Percentiles rank a stretch among this genome's conserved stretches.
Conservation (phyloP, 495 filamentous ascomycete species). For the Tuber borchii region DNA sequence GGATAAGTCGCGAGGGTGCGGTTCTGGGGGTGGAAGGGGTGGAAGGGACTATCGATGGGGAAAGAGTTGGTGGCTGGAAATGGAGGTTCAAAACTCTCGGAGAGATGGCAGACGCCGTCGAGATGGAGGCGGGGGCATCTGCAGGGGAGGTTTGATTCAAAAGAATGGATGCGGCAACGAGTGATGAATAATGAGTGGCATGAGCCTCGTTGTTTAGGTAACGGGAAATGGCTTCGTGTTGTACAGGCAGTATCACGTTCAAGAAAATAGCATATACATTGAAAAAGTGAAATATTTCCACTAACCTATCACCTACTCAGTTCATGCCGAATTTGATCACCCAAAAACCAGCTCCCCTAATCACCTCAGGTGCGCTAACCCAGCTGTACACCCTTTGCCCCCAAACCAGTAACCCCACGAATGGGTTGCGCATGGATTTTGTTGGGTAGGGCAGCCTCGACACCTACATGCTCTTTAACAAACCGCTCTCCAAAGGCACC, state of each 20-base stretch:
- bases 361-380: constrained; percentile 1
- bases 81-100: constrained; percentile 61
- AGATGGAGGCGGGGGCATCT: constrained; percentile 40
- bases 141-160: not conserved
- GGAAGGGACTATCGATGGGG: constrained; percentile 46
- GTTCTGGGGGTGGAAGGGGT: constrained; percentile 47
- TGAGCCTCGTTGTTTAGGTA: not conserved
- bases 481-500: not conserved
- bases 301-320: not conserved
- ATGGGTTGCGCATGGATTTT: not conserved
- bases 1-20: constrained; percentile 59
- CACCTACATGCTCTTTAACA: not conserved
- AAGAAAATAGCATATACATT: not conserved
- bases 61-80: constrained; percentile 48
- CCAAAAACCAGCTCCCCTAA: not conserved
- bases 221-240: not conserved
- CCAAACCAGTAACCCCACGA: not conserved
- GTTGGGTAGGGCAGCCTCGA: not conserved
- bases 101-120: constrained; percentile 66
- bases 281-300: not conserved
- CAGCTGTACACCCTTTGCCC: not conserved
- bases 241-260: not conserved
- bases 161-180: not conserved
- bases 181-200: not conserved
- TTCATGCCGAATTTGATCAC: not conserved